These are phyloP conservation scores for Alternaria arbusti DNA, from an alignment of 2,329 filamentous ascomycete genomes.

Conservation along the genomic window DNA sequence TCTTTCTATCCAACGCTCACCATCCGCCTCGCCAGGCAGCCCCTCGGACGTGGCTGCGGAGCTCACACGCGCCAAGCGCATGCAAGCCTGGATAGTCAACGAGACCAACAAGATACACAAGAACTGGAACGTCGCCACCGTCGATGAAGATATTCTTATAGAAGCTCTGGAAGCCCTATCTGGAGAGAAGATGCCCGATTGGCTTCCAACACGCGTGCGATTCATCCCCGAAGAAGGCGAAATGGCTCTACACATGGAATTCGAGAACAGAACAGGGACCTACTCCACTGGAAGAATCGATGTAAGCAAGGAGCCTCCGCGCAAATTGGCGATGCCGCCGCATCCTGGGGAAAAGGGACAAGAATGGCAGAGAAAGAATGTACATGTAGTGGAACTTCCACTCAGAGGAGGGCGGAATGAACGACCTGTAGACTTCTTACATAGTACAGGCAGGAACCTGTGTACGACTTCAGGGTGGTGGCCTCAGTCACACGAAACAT, in stretches of 20 bases:
- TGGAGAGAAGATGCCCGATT: slow-evolving; percentile 35
- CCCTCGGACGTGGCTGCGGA: neutral
- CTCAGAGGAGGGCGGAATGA: neutral
- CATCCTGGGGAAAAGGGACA: neutral
- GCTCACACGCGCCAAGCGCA: slow-evolving; percentile 22
- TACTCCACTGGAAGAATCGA: slow-evolving; percentile 10
- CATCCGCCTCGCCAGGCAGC: neutral
- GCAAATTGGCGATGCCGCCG: neutral
- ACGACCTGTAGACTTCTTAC: slow-evolving; percentile 21
- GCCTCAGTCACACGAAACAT: slow-evolving; percentile 17
- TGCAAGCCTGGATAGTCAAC: slow-evolving; percentile 31
- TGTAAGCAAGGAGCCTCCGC: slow-evolving; percentile 10
- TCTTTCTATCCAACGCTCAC: neutral
- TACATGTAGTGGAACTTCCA: slow-evolving; percentile 4
- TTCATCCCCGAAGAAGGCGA: slow-evolving; percentile 38
- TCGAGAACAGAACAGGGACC: slow-evolving; percentile 19
- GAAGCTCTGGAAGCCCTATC: slow-evolving; percentile 33
- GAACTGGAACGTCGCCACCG: slow-evolving; percentile 28
- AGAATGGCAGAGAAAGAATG: slow-evolving; percentile 9
- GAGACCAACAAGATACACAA: slow-evolving; percentile 32
- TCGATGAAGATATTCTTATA: slow-evolving; percentile 26
- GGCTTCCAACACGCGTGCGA: slow-evolving; percentile 34
- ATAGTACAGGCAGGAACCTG: slow-evolving; percentile 26
- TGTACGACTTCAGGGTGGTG: slow-evolving; percentile 33
- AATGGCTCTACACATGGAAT: slow-evolving; percentile 40